phyloP scores from a whole-genome alignment of 192 early-diverging fungal genomes.

The Coemansia sp. region DNA sequence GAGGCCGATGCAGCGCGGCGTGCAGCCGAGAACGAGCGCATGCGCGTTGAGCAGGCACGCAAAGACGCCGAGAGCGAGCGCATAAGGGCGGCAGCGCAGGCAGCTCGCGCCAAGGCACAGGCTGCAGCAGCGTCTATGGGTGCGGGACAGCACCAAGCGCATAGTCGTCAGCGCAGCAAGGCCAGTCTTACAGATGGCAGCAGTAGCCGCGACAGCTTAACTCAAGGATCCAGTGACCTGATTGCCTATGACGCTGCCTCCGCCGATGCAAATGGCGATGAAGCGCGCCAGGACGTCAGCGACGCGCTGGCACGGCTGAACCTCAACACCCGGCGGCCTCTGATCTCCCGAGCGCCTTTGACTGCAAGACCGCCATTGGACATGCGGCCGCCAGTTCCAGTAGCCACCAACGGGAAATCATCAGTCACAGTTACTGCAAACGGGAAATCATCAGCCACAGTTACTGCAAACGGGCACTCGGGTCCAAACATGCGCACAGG shows the following conservation, averaged over 20 bases:
- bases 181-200: neutral
- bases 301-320: slow-evolving; percentile 34
- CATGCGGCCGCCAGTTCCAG: neutral
- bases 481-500: neutral
- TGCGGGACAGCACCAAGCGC: neutral
- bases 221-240: neutral
- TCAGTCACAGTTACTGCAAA: neutral
- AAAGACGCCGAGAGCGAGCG: slow-evolving; percentile 22
- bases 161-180: slow-evolving; percentile 7
- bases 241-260: neutral
- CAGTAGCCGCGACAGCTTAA: slow-evolving; percentile 14
- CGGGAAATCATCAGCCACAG: neutral
- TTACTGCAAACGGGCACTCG: neutral
- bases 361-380: neutral
- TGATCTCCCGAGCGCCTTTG: neutral
- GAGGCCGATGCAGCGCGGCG: slow-evolving; percentile 7
- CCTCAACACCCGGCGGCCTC: slow-evolving; percentile 8
- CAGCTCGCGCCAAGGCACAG: slow-evolving; percentile 31
- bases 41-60: slow-evolving; percentile 21
- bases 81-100: slow-evolving; percentile 19
- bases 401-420: neutral
- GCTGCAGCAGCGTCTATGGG: slow-evolving; percentile 11
- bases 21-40: slow-evolving; percentile 25
- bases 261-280: neutral
- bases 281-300: slow-evolving; percentile 8